Base-by-base conservation (phyloP, 208 protist species). In the Polymyxa betae region DNA sequence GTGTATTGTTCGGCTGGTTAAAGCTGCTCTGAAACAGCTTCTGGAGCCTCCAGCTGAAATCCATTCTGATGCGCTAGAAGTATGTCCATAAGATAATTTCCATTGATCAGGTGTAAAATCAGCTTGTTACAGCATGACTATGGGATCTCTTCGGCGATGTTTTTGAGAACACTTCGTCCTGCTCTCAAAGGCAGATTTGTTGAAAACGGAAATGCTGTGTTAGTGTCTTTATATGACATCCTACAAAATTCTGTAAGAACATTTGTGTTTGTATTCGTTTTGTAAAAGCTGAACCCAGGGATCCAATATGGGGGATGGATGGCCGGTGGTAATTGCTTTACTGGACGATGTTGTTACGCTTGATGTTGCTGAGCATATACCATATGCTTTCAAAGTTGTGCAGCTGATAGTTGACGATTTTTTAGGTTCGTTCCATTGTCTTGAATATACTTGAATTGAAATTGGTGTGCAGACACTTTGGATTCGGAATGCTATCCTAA, bases 321-420 rank as follows among this genome's bases (percentile, higher is more conserved):
- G 72, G 72, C 40, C 40, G n/a, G 35, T 12, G 12, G 35, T 82
- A 5, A 82, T 82, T 43, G 35, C 16, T 35, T 16, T 82, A 12
- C 72, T 82, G 35, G 72, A 35, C 35, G 72, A 82, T 35, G 72
- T 82, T 82, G 35, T 82, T 43, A 20, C n/a, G 5, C n/a, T 45
- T 5, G 72, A 82, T 82, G 72, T 82, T 82, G 5, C 72, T 82
- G 72, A 82, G 5, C 40, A 45, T 82, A 43, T 82, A 20, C 72
- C 72, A 5, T n/a, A 38, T 5, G 72, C 35, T 35, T 82, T 82
- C 72, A 82, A 82, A 35, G 40, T 82, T 5, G 72, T 82, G 5
- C 72, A 82, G 40, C 72, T 82, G 16, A 82, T 82, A 5, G 72
- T 82, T 35, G 72, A 82, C 72, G 72, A 82, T 82, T 82, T 82